Evolutionary conservation across 2,329 filamentous ascomycete genomes (phyloP).

Genomic region (Lachnellula willkommii): DNA sequence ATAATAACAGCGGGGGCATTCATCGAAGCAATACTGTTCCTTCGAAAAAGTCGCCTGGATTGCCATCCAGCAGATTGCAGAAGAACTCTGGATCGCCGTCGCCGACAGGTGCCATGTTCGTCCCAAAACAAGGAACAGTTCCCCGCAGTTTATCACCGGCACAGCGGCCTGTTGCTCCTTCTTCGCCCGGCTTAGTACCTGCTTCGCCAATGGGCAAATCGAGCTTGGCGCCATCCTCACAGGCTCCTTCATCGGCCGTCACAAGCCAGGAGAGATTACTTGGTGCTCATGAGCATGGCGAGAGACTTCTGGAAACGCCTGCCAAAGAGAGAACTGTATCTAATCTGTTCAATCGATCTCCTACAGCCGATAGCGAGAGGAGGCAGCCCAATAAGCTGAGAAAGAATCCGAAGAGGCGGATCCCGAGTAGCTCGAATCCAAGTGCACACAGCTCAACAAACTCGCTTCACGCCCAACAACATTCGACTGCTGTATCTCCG

Average conservation of each 20-base stretch:
- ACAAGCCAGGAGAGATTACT: conserved; percentile 47
- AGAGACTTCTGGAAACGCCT: conserved; percentile 21
- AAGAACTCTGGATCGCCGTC: conserved; percentile 48
- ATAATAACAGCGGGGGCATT: conserved; percentile 52
- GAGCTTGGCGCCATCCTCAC: conserved; percentile 21
- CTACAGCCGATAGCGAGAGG: conserved; percentile 55
- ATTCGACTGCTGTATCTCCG: conserved; percentile 24
- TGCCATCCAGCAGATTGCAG: conserved; percentile 63
- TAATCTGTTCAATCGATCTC: conserved; percentile 65
- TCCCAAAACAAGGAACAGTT: conserved; percentile 29
- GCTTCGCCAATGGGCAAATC: conserved; percentile 16
- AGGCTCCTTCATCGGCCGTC: conserved; percentile 27
- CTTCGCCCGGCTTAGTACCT: conserved; percentile 19
- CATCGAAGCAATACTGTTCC: conserved; percentile 87
- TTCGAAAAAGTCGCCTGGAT: conserved; percentile 76
- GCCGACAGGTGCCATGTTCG: conserved; percentile 33
- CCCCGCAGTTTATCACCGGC: conserved; percentile 23
- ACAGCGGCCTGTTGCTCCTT: conserved; percentile 18
- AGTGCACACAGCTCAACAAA: conserved; percentile 88
- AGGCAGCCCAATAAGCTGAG: conserved; percentile 84
- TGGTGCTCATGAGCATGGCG: conserved; percentile 23
- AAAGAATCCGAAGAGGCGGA: conserved; percentile 62
- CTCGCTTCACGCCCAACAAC: conserved; percentile 52
- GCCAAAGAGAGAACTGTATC: conserved; percentile 64
- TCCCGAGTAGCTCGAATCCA: conserved; percentile 69